Evolutionary conservation across 139 green algal genomes (phyloP).

Genomic region (Raphidocelis subcapitata): DNA sequence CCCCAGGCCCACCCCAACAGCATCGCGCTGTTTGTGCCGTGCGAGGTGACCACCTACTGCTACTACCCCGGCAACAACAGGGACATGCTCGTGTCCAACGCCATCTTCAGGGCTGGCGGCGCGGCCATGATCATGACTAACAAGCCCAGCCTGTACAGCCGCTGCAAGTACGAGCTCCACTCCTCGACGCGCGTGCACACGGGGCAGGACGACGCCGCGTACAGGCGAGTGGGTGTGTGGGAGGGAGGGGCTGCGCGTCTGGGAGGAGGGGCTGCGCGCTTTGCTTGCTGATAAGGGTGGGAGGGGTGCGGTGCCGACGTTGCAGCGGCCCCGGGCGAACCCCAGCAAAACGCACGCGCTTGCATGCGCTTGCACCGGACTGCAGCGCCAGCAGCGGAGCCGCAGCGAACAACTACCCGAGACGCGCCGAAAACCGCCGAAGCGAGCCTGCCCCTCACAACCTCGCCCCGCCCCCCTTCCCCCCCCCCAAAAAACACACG

Average conservation of each 20-base stretch:
- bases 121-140: slow-evolving; percentile 65
- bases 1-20: slow-evolving; percentile 24
- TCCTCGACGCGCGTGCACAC: slow-evolving; percentile 63
- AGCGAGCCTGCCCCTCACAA: neutral
- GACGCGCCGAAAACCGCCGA: neutral
- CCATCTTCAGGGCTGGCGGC: slow-evolving; percentile 44
- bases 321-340: neutral
- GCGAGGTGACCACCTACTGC: slow-evolving; percentile 24
- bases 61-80: slow-evolving; percentile 43
- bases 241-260: neutral
- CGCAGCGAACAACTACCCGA: neutral
- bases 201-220: slow-evolving; percentile 27
- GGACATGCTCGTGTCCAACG: slow-evolving; percentile 45
- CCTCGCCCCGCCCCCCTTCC: neutral
- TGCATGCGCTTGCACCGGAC: neutral
- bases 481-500: too few relatives aligned
- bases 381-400: neutral
- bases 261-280: neutral
- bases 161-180: slow-evolving; percentile 70
- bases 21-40: slow-evolving; percentile 22
- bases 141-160: slow-evolving; percentile 29
- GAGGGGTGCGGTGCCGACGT: neutral
- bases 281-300: neutral
- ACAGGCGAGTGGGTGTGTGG: neutral
- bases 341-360: neutral